Conservation (phyloP, 345 rosid species). For the Luvunga scandens region DNA sequence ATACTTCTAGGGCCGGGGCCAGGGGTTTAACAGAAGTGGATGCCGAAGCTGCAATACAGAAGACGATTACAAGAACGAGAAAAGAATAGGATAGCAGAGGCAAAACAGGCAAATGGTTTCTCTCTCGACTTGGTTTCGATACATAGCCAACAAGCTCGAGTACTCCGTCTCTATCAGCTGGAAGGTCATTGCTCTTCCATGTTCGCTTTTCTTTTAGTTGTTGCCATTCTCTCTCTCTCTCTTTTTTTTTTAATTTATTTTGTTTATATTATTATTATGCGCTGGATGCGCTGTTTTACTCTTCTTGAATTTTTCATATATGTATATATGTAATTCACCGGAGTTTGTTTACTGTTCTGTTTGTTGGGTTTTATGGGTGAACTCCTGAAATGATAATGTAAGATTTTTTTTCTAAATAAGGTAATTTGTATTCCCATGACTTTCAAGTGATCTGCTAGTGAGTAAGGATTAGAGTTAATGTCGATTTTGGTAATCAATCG, state of each 20-base stretch:
- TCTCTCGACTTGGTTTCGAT: slow-evolving; percentile 71
- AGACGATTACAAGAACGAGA: background rate
- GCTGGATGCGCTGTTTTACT: too few species aligned
- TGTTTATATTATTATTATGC: background rate
- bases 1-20: background rate
- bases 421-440: background rate
- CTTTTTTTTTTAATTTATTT: background rate
- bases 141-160: slow-evolving; percentile 63
- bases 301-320: too few species aligned
- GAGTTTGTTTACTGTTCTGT: background rate
- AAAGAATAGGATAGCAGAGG: background rate
- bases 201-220: background rate
- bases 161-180: slow-evolving; percentile 57
- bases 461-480: background rate
- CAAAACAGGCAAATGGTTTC: slow-evolving; percentile 50
- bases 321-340: background rate
- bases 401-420: too few species aligned
- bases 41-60: background rate
- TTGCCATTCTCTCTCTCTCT: background rate
- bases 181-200: slow-evolving; percentile 46
- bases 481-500: background rate
- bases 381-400: background rate
- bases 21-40: slow-evolving; percentile 4
- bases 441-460: background rate
- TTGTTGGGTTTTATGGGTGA: background rate